These are phyloP conservation scores for Diplodia scrobiculata DNA, from an alignment of 2,329 filamentous ascomycete genomes.

Conservation along the genomic window DNA sequence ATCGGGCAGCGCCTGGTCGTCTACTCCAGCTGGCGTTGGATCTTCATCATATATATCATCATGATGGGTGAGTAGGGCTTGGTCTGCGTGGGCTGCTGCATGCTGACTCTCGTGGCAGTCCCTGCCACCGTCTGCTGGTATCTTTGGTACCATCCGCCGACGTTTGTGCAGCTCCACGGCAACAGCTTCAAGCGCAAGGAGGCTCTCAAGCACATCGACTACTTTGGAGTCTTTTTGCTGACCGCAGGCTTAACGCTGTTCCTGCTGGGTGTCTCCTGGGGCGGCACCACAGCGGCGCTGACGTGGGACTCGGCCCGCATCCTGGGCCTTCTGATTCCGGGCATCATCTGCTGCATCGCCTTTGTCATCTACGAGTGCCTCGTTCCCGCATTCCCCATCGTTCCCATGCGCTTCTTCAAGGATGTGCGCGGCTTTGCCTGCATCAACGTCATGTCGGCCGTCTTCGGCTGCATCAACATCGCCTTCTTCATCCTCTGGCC, in stretches of 20 bases:
- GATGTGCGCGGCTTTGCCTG: conserved; percentile 39
- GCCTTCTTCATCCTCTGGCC: conserved; percentile 40
- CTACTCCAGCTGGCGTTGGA: conserved; percentile 50
- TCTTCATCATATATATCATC: conserved; percentile 54
- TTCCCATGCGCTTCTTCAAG: conserved; percentile 40
- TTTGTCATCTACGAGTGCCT: conserved; percentile 36
- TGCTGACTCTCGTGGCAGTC: conserved; percentile 36
- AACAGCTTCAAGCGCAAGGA: conserved; percentile 36
- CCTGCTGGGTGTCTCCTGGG: conserved; percentile 52
- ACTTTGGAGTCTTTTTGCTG: conserved; percentile 50
- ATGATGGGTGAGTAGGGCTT: conserved; percentile 36
- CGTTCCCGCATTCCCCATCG: conserved; percentile 35
- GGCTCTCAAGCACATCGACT: conserved; percentile 46
- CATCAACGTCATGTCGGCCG: conserved; percentile 36
- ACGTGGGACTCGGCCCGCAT: conserved; percentile 32
- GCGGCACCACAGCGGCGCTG: conserved; percentile 38
- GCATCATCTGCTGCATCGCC: conserved; percentile 34
- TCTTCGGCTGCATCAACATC: conserved; percentile 37
- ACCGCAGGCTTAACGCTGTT: conserved; percentile 49
- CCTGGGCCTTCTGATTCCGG: conserved; percentile 36
- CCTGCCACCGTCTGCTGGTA: conserved; percentile 47
- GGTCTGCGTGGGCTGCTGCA: conserved; percentile 1
- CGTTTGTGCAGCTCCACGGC: conserved; percentile 45
- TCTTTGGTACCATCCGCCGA: conserved; percentile 55
- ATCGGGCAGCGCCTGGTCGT: conserved; percentile 48